Evolutionary conservation across 768 basidiomycete species (phyloP).

Genomic region (Tulasnella sp.): DNA sequence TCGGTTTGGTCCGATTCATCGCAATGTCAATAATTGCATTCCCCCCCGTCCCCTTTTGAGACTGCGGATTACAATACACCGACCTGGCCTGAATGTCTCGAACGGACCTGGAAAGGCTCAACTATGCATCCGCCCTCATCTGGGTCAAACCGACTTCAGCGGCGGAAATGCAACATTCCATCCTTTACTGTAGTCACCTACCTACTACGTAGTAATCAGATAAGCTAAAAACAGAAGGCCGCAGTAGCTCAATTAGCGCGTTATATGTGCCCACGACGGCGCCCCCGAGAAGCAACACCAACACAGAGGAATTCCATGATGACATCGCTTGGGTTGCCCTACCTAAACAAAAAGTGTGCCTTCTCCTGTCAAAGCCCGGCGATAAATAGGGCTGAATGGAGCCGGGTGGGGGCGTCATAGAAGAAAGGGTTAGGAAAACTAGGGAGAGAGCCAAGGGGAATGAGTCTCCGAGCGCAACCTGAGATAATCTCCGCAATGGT

Average conservation of each 20-base stretch:
- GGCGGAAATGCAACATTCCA: not conserved
- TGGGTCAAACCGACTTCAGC: not conserved
- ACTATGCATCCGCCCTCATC: not conserved
- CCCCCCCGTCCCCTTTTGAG: not conserved
- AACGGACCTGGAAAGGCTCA: not conserved
- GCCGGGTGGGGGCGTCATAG: not conserved
- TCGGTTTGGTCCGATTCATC: conserved; percentile 1
- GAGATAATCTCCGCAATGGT: conserved; percentile 5
- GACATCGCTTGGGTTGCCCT: not conserved
- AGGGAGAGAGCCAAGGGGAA: not conserved
- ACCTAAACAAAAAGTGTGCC: not conserved
- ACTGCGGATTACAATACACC: conserved; percentile 10
- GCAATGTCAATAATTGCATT: not conserved
- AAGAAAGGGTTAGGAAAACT: not conserved
- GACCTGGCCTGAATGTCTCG: not conserved
- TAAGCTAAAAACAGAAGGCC: not conserved
- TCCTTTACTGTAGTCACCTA: too few species aligned
- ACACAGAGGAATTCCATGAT: not conserved
- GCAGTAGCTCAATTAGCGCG: not conserved
- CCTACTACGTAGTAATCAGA: not conserved
- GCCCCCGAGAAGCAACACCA: not conserved
- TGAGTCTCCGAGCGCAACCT: not conserved
- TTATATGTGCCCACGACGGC: not conserved
- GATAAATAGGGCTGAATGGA: conserved; percentile 10
- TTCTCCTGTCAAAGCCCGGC: not conserved